phyloP scores from a whole-genome alignment of 306 rosid species.

The Calophaca sinica region DNA sequence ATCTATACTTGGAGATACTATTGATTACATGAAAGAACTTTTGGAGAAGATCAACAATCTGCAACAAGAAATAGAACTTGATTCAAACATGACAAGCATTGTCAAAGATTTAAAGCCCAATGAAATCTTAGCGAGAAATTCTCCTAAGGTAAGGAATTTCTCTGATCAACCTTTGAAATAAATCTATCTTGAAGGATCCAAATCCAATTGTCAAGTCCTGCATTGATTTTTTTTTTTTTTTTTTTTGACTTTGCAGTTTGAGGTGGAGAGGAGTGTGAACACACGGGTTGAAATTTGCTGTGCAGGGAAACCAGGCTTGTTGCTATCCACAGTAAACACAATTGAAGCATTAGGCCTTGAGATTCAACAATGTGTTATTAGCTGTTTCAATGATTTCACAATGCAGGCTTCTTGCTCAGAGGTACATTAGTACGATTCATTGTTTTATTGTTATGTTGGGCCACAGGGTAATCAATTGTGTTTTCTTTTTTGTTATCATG shows the following conservation, averaged over 20 bases:
- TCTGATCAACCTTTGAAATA: neutral
- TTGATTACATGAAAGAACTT: slow-evolving; percentile 94
- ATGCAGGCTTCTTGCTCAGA: slow-evolving; percentile 96
- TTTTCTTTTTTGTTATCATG: slow-evolving; percentile 30
- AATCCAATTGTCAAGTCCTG: neutral
- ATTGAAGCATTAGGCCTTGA: slow-evolving; percentile 92
- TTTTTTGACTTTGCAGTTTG: slow-evolving; percentile 59
- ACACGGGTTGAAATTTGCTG: slow-evolving; percentile 82
- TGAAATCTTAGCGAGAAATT: slow-evolving; percentile 72
- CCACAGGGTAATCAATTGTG: neutral
- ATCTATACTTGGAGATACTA: slow-evolving; percentile 93
- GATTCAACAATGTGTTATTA: slow-evolving; percentile 91
- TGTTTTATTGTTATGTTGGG: neutral
- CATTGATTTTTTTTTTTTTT: neutral
- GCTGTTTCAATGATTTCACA: slow-evolving; percentile 91
- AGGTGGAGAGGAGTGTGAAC: slow-evolving; percentile 73
- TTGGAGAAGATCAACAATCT: slow-evolving; percentile 73
- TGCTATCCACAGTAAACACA: slow-evolving; percentile 74
- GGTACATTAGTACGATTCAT: slow-evolving; percentile 53
- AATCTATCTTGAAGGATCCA: neutral
- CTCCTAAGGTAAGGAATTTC: slow-evolving; percentile 70
- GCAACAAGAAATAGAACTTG: slow-evolving; percentile 60
- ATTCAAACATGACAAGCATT: slow-evolving; percentile 49
- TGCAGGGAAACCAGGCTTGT: slow-evolving; percentile 79
- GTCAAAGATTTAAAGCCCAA: slow-evolving; percentile 69